Evolutionary conservation across 257 asterid genomes (phyloP).

Genomic region (Solanum medicagineum): DNA sequence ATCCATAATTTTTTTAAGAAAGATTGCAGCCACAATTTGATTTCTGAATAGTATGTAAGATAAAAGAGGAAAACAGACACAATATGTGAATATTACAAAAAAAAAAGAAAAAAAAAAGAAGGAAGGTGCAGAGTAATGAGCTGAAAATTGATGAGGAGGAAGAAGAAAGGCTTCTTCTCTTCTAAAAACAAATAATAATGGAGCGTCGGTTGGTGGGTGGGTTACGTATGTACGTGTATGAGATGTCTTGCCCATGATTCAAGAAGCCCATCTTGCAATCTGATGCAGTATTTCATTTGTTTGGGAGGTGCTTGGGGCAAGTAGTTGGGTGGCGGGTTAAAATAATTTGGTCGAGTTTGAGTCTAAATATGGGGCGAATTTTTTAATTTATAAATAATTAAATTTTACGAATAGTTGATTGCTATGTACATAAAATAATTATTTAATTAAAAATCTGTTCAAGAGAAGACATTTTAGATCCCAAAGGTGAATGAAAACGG

Average conservation of each 20-base stretch:
- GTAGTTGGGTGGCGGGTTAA: too few relatives aligned
- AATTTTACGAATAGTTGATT: too few relatives aligned
- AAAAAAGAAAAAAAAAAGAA: background rate
- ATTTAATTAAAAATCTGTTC: too few relatives aligned
- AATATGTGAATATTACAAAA: background rate
- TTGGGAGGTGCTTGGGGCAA: too few relatives aligned
- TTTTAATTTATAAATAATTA: too few relatives aligned
- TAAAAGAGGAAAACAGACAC: background rate
- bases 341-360: too few relatives aligned
- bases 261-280: too few relatives aligned
- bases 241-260: background rate
- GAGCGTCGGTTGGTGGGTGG: background rate
- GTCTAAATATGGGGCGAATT: too few relatives aligned
- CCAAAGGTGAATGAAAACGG: too few relatives aligned
- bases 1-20: slow-evolving; percentile 31
- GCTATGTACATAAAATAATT: too few relatives aligned
- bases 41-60: background rate
- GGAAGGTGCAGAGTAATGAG: background rate
- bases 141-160: background rate
- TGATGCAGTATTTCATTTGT: too few relatives aligned
- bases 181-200: background rate
- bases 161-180: background rate
- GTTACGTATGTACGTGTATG: background rate
- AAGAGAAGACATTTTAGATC: too few relatives aligned
- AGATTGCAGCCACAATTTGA: background rate